Base-by-base conservation (phyloP, 2,329 filamentous ascomycete species). In the Alternaria angustiovoidea region DNA sequence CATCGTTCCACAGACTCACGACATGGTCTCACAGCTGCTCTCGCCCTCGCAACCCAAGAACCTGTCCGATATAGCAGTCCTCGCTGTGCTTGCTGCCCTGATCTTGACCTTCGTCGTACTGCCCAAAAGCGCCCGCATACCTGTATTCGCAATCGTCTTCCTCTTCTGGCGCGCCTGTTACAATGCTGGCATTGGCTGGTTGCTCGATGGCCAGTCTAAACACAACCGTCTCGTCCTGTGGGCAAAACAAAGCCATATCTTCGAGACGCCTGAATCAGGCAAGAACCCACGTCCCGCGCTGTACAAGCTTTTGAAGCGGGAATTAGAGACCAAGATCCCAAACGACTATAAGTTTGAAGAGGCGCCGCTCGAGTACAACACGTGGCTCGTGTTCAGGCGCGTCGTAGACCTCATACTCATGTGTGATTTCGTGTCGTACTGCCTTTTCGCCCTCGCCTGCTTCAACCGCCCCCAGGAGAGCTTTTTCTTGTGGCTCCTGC, bases 401-500 rank as follows among this genome's bases (percentile, higher is more conserved):
- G 87, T 98, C 32, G 95, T 98, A 75, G 95, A 99, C 82, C 83
- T 99, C 78, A 97, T 98, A 76, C 84, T 99, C 75, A 97, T 99
- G 93, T 97, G 94, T 84, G 95, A 99, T 82, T 99, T 99, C 79
- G 89, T 91, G 65, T 97, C 94, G 49, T 99, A 98, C 84, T 95
- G 92, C 79, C 88, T 97, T 59, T 99, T 98, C 82, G 94, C 95
- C 69, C 88, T 96, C 70, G 91, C 94, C 61, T 97, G 94, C 80
- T 90, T 88, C 63, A 87, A 89, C 74, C 88, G 86, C 38, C 95
- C 95, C 7, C 89, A 87, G 53, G 95, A 99, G 81, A 86, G 85
- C 62, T 70, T 88, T 63, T 70, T 88, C 64, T 87, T 96, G 79
- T 90, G 90, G 47, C 69, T 87, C 53, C 84, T 89, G 57, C 90